A percentile compares a stretch with the other conserved stretches of the same genome.
These are phyloP conservation scores for Aspergillus ellipticus DNA, from an alignment of 495 filamentous ascomycete species.

Conservation along the genomic window DNA sequence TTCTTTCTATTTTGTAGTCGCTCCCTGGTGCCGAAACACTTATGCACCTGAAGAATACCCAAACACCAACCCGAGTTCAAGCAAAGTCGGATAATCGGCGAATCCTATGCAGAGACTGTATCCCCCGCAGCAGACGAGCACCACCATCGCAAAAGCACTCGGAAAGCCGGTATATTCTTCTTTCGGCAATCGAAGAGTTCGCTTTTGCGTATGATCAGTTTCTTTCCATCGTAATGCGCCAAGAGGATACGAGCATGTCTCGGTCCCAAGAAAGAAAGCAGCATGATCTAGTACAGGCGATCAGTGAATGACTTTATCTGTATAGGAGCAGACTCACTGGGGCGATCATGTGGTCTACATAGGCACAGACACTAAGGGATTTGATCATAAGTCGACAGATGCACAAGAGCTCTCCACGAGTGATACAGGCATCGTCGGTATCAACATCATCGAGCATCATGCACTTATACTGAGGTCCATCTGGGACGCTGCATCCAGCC, in stretches of 20 bases:
- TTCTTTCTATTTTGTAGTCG: too few relatives aligned
- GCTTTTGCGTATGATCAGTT: neutral
- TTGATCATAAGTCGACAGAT: constrained; percentile 3
- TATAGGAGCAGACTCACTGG: too few relatives aligned
- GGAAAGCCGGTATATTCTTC: too few relatives aligned
- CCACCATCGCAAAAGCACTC: too few relatives aligned
- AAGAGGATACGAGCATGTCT: constrained; percentile 1
- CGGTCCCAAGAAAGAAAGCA: neutral
- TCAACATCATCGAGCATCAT: neutral
- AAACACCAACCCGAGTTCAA: too few relatives aligned
- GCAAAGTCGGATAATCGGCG: too few relatives aligned
- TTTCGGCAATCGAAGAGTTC: neutral
- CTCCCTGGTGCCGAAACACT: too few relatives aligned
- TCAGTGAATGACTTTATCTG: too few relatives aligned
- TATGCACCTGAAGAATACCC: too few relatives aligned
- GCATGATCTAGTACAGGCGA: neutral
- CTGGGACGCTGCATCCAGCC: neutral
- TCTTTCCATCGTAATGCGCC: neutral
- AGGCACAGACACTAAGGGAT: neutral
- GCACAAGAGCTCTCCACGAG: neutral
- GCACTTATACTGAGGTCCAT: neutral
- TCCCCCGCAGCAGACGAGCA: too few relatives aligned
- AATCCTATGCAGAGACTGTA: too few relatives aligned
- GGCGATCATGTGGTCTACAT: too few relatives aligned
- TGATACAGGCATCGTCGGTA: neutral